phyloP scores from a whole-genome alignment of 352 stramenopile genomes.

The Globisporangium lucens region DNA sequence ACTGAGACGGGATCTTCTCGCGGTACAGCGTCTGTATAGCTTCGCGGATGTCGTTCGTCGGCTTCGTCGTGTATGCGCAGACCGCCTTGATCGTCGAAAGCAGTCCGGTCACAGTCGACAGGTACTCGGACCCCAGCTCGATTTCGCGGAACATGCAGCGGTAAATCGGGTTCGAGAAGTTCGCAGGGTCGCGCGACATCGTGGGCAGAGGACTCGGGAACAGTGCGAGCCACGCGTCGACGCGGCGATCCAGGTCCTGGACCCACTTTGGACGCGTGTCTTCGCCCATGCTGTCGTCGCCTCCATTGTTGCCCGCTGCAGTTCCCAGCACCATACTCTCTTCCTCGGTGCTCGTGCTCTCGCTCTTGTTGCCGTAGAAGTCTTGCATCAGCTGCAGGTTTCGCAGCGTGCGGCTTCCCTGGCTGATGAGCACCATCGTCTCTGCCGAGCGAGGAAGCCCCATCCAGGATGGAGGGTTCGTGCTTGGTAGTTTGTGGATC shows the following conservation, averaged over 20 bases:
- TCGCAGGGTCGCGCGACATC: conserved; percentile 42
- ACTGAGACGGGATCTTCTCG: conserved; percentile 64
- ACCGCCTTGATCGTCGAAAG: conserved; percentile 71
- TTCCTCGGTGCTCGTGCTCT: conserved; percentile 39
- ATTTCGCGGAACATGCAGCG: conserved; percentile 90
- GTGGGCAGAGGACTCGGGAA: conserved; percentile 49
- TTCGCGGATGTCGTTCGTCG: conserved; percentile 84
- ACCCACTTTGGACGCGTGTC: conserved; percentile 79
- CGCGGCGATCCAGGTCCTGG: conserved; percentile 69
- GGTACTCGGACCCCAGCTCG: conserved; percentile 61
- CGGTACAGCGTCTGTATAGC: conserved; percentile 75
- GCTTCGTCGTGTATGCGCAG: conserved; percentile 81
- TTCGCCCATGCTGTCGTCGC: conserved; percentile 22
- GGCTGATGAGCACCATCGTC: conserved; percentile 82
- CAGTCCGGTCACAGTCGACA: conserved; percentile 64
- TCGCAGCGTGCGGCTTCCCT: conserved; percentile 71
- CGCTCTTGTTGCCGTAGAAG: conserved; percentile 64
- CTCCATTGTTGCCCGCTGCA: conserved; percentile 22
- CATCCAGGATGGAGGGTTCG: conserved; percentile 92
- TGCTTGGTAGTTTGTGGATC: conserved; percentile 81
- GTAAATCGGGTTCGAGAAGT: conserved; percentile 88
- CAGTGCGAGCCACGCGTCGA: conserved; percentile 54
- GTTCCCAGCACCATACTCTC: conserved; percentile 58
- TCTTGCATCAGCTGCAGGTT: conserved; percentile 86
- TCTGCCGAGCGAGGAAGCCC: conserved; percentile 91